Conservation (phyloP, 345 rosid genomes). For the Brassica nigra region DNA sequence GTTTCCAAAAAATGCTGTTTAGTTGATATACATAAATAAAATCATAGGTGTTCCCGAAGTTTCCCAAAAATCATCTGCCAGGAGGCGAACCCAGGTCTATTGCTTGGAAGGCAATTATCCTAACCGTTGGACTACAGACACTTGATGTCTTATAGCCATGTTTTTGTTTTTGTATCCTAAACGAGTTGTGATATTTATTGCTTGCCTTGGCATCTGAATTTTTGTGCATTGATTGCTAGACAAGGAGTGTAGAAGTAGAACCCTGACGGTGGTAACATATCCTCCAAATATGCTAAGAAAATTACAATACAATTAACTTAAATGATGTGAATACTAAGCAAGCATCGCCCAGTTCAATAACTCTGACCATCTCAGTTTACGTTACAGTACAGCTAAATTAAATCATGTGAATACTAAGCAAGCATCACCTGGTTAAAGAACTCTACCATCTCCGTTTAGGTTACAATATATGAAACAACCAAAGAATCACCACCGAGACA, state of each 20-base stretch:
- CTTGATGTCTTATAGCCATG: neutral
- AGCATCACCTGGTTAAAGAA: neutral
- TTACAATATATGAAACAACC: neutral
- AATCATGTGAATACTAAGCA: slow-evolving; percentile 5
- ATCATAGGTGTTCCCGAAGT: too few species aligned
- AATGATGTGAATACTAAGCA: slow-evolving; percentile 3
- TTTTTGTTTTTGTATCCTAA: too few species aligned
- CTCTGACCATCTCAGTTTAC: slow-evolving; percentile 4
- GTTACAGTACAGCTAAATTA: slow-evolving; percentile 3
- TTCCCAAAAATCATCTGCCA: slow-evolving; percentile 49
- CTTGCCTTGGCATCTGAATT: neutral
- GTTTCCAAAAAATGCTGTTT: too few species aligned
- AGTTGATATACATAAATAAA: too few species aligned
- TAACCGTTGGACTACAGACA: slow-evolving; percentile 55
- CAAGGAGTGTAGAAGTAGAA: neutral
- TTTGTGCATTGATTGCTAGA: neutral
- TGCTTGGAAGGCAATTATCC: slow-evolving; percentile 92
- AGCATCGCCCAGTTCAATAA: slow-evolving; percentile 1
- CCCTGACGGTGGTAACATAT: neutral
- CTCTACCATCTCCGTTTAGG: slow-evolving; percentile 13
- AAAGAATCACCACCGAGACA: neutral
- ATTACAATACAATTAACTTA: neutral
- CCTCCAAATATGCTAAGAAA: neutral
- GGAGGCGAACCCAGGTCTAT: slow-evolving; percentile 93
- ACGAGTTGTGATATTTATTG: too few species aligned